Conservation (phyloP, 805 yeast genomes). For the Cyberlindnera misumaiensis region DNA sequence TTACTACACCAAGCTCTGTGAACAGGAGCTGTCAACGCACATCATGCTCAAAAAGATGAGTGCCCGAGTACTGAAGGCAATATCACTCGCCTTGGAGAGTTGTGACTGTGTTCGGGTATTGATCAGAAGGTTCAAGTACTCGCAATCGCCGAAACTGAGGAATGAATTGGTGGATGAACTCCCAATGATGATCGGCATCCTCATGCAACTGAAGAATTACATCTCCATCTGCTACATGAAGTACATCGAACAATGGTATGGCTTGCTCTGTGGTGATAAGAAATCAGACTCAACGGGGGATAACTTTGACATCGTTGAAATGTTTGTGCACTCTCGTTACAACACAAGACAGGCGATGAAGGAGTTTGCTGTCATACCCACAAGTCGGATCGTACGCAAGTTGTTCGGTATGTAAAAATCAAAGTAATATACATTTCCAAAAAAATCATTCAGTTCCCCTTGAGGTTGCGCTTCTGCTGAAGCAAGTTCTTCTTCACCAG, state of each 20-base stretch:
- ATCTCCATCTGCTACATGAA: conserved; percentile 20
- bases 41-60: conserved; percentile 23
- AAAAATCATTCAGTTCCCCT: conserved; percentile 22
- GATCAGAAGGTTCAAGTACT: conserved; percentile 28
- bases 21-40: conserved; percentile 24
- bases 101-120: conserved; percentile 21
- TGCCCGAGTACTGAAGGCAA: conserved; percentile 23
- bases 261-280: conserved; percentile 24
- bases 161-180: conserved; percentile 25
- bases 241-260: conserved; percentile 24
- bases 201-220: conserved; percentile 13
- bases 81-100: conserved; percentile 18
- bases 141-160: conserved; percentile 8
- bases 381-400: conserved; percentile 16
- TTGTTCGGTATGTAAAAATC: conserved; percentile 13
- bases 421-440: not conserved
- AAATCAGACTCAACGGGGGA: conserved; percentile 24
- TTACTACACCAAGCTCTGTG: conserved; percentile 22
- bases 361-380: conserved; percentile 17
- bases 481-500: conserved; percentile 76
- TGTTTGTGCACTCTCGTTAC: conserved; percentile 22
- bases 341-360: conserved; percentile 24
- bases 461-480: conserved; percentile 78
- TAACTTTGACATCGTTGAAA: conserved; percentile 31
- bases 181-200: conserved; percentile 21